A percentile compares a stretch with the other conserved stretches of the same genome.
Conservation (phyloP, 2,329 filamentous ascomycete genomes). For the Verticillium albo-atrum region DNA sequence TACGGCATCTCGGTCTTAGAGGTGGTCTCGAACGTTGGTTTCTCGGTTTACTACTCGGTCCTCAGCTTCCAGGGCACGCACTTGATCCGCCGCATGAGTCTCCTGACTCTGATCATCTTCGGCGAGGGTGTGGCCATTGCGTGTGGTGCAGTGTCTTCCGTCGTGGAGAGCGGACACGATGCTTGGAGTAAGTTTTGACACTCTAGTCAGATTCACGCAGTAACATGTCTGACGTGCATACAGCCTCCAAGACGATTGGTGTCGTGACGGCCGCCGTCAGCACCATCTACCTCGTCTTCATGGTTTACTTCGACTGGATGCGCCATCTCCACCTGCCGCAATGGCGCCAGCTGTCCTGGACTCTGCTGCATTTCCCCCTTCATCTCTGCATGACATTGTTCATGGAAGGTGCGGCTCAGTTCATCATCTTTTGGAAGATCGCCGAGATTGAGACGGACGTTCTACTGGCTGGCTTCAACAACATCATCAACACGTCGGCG, state of each 20-base stretch:
- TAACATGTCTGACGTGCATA: conserved; percentile 2
- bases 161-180: conserved; percentile 17
- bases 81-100: conserved; percentile 57
- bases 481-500: conserved; percentile 7
- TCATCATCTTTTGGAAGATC: conserved; percentile 39
- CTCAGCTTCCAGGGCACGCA: conserved; percentile 60
- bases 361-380: conserved; percentile 56
- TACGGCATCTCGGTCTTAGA: conserved; percentile 52
- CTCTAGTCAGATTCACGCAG: background rate
- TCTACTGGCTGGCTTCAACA: conserved; percentile 6
- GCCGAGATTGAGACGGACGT: conserved; percentile 22
- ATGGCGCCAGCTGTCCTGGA: conserved; percentile 57
- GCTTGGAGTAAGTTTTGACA: conserved; percentile 30
- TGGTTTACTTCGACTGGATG: conserved; percentile 57
- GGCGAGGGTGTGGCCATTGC: conserved; percentile 60
- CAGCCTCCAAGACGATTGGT: conserved; percentile 33
- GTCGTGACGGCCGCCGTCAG: conserved; percentile 31
- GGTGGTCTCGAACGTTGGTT: conserved; percentile 41
- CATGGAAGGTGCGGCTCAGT: conserved; percentile 58
- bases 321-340: conserved; percentile 55
- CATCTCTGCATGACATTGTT: conserved; percentile 59
- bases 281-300: conserved; percentile 41
- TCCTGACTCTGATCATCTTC: conserved; percentile 62
- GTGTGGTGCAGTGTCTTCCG: background rate
- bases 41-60: conserved; percentile 51